Percentiles rank a stretch among this genome's conserved stretches.
Conservation (phyloP, 345 rosid genomes). For the Bretschneidera sinensis region DNA sequence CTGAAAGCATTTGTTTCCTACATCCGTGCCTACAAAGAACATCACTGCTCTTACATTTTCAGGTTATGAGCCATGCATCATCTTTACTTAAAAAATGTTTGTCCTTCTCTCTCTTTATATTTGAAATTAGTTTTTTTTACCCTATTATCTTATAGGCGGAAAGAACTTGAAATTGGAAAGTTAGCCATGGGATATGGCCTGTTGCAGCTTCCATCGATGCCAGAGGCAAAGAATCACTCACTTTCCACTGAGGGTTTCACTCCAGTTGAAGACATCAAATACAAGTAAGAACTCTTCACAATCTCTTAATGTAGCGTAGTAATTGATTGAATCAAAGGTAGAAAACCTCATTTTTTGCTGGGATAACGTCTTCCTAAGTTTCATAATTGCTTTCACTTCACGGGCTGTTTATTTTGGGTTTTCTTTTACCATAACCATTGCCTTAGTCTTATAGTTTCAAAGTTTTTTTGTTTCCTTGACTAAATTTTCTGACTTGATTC, state of each 20-base stretch:
- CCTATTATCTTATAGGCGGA: conserved; percentile 48
- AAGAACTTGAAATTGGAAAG: conserved; percentile 84
- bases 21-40: conserved; percentile 89
- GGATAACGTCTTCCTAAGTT: too few species aligned
- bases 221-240: conserved; percentile 77
- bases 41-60: conserved; percentile 78
- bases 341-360: too few species aligned
- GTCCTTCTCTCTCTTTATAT: not conserved
- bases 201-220: conserved; percentile 80
- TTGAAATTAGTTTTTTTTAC: not conserved
- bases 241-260: conserved; percentile 69
- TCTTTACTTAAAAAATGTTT: not conserved
- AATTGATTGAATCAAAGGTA: not conserved
- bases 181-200: conserved; percentile 93
- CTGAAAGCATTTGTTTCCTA: conserved; percentile 85
- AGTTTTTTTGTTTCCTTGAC: not conserved
- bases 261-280: conserved; percentile 66
- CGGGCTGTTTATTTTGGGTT: not conserved
- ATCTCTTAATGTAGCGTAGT: not conserved
- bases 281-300: conserved; percentile 43
- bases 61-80: conserved; percentile 34
- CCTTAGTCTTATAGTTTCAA: not conserved
- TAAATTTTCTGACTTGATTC: not conserved
- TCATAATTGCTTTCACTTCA: not conserved
- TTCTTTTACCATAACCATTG: not conserved